Base-by-base conservation (phyloP, 148 eudicot species). In the Fagopyrum tataricum region DNA sequence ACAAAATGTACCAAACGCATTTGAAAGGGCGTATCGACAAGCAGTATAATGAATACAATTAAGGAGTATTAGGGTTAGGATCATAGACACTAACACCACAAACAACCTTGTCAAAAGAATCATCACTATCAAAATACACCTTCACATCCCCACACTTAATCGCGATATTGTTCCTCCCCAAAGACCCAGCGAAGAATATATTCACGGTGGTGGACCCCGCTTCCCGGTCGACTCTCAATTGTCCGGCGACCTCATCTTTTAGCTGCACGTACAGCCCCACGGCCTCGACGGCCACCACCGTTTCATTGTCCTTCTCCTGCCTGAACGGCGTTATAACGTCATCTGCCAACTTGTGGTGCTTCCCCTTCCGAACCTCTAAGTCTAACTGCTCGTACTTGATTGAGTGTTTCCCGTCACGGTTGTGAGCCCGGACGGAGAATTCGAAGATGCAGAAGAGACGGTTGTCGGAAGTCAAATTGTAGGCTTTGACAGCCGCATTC, bases 361-460 rank as follows among this genome's bases (percentile, higher is more conserved):
- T 64, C 9, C 69, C 69, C 7, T 64, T 64, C 1, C 69, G n/a
- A n/a, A 64, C 69, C 69, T 64, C 69, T 2, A 64, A 0, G 4
- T 64, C 69, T 1, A 64, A 18, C 21, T 64, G 18, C 21, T 3
- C 0, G 69, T 64, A 39, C 8, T 1, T 31, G 69, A 64, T 20
- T 43, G 18, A 39, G 69, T 64, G 69, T 43, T 64, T 37, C 0
- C 10, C 2, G 69, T 64, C 44, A 1, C 6, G 69, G 44, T 64
- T 64, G 69, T 64, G 69, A 43, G 69, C 69, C 69, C 42, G 69
- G 43, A 64, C 43, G 20, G 69, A 64, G 69, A 64, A 64, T 2
- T 37, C 44, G 20, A 64, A 64, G 43, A 64, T 64, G 69, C 69
- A 64, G 43, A 64, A 64, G 69, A 64, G 69, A 18, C 44, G 69